phyloP scores from a whole-genome alignment of 73 alveolate species.

The Paraurostyla sp. region DNA sequence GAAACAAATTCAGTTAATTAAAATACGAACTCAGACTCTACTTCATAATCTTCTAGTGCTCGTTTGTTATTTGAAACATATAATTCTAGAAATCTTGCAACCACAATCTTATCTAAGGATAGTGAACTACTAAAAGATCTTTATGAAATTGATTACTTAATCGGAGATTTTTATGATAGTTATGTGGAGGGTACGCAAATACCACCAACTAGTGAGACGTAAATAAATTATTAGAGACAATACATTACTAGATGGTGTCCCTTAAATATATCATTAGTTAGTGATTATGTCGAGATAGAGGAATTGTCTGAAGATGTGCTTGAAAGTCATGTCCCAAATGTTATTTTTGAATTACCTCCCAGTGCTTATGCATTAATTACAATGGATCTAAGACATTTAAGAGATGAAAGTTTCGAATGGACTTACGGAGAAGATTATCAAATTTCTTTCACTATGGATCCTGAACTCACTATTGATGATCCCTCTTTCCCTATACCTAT shows the following conservation, averaged over 20 bases:
- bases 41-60: not conserved
- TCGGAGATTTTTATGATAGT: conserved; percentile 32
- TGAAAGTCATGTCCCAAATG: conserved; percentile 61
- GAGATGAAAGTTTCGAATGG: conserved; percentile 64
- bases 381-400: conserved; percentile 84
- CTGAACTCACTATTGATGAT: conserved; percentile 53
- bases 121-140: not conserved
- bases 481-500: conserved; percentile 78
- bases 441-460: conserved; percentile 74
- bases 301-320: conserved; percentile 34
- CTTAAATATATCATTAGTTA: conserved; percentile 15
- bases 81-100: not conserved
- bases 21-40: no score
- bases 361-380: conserved; percentile 84
- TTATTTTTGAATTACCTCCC: conserved; percentile 75
- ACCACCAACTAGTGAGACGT: not conserved
- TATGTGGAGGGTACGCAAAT: not conserved
- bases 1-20: no score
- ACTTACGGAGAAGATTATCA: conserved; percentile 86
- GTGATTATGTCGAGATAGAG: conserved; percentile 28
- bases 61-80: not conserved
- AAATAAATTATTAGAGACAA: conserved; percentile 40
- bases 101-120: not conserved
- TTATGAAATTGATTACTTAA: conserved; percentile 26
- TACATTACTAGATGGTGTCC: conserved; percentile 69